Percentiles rank a stretch among this genome's conserved stretches.
These are phyloP conservation scores for Chrysosphaeria jannelii DNA, from an alignment of 2,329 filamentous ascomycete species.

Conservation along the genomic window DNA sequence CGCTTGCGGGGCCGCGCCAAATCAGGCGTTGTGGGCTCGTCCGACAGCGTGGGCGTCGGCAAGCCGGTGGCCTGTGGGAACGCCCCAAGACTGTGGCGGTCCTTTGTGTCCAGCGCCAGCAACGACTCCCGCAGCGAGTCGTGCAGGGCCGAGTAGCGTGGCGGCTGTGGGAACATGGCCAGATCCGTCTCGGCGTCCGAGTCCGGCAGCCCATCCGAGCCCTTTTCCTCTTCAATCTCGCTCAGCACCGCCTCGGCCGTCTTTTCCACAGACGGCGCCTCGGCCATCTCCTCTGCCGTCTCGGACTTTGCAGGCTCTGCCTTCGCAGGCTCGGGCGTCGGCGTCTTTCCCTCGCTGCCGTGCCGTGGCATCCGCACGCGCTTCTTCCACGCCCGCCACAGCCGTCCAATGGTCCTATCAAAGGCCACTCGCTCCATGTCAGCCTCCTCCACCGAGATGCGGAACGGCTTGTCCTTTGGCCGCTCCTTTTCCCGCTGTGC, in stretches of 20 bases:
- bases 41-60: slow-evolving; percentile 9
- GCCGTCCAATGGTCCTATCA: slow-evolving; percentile 57
- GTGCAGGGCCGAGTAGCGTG: no score
- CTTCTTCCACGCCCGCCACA: slow-evolving; percentile 94
- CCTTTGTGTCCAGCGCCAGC: no score
- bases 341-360: slow-evolving; percentile 13
- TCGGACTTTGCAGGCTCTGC: slow-evolving; percentile 8
- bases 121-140: no score
- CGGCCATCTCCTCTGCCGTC: neutral
- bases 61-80: slow-evolving; percentile 7
- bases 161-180: no score
- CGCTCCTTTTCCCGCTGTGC: slow-evolving; percentile 27
- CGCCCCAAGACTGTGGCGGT: slow-evolving; percentile 13
- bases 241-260: neutral
- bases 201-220: no score
- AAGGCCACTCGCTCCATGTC: slow-evolving; percentile 86
- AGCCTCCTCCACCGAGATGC: slow-evolving; percentile 57
- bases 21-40: slow-evolving; percentile 10
- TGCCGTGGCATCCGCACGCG: slow-evolving; percentile 37
- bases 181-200: no score
- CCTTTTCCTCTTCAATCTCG: neutral
- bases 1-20: slow-evolving; percentile 9
- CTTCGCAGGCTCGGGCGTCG: slow-evolving; percentile 12
- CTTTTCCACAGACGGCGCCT: neutral
- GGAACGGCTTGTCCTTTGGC: slow-evolving; percentile 18